Conservation (phyloP, 2,329 filamentous ascomycete species). For the Verticillium isaacii region DNA sequence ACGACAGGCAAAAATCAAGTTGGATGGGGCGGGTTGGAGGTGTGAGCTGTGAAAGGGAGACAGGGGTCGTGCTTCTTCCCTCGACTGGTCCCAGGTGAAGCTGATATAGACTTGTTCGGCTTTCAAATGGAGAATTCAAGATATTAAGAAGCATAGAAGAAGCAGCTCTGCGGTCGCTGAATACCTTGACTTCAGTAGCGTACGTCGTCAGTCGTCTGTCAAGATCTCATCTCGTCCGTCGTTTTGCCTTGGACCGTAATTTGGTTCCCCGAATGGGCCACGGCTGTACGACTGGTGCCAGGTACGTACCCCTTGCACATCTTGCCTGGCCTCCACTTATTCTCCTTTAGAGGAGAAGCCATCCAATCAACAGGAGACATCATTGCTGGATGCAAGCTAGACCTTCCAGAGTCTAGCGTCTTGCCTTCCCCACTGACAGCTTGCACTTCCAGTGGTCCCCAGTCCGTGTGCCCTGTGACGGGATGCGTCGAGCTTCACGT, state of each 20-base stretch:
- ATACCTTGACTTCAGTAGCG: not conserved
- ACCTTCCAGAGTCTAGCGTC: not conserved
- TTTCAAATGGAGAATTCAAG: not conserved
- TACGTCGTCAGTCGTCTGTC: not conserved
- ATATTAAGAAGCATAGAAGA: not conserved
- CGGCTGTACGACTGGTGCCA: not conserved
- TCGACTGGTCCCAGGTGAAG: not conserved
- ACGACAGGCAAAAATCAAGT: not conserved
- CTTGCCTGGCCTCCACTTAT: not conserved
- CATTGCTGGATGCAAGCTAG: not conserved
- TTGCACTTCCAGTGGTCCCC: not conserved
- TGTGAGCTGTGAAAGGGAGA: not conserved
- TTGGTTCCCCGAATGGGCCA: not conserved
- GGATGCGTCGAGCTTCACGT: not conserved
- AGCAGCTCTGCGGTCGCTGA: not conserved
- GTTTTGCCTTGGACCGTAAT: not conserved
- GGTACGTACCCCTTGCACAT: not conserved
- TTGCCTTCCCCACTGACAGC: not conserved
- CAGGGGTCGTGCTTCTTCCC: not conserved
- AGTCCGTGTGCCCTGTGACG: not conserved
- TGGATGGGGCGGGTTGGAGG: not conserved
- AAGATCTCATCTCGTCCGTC: not conserved
- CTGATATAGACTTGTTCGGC: not conserved
- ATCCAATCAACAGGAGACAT: not conserved
- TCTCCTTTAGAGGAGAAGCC: not conserved